A percentile compares a stretch with the other conserved stretches of the same genome.
phyloP scores from a whole-genome alignment of 2,329 filamentous ascomycete species.

The Zarea fungicola region DNA sequence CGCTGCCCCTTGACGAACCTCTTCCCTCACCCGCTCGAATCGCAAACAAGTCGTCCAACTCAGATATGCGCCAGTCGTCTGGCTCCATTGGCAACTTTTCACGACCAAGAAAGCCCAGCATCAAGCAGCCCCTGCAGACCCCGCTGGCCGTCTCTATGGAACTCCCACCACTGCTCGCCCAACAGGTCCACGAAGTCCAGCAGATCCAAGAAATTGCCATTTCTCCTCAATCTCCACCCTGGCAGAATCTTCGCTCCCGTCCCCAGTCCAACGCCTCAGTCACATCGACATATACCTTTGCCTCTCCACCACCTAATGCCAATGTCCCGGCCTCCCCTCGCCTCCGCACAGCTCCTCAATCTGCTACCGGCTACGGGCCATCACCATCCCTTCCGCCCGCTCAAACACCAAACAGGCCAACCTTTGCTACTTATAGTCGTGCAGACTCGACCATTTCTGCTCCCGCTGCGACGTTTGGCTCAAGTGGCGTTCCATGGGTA shows the following conservation, averaged over 20 bases:
- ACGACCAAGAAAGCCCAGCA: conserved; percentile 51
- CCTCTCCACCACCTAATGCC: conserved; percentile 35
- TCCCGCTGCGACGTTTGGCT: conserved; percentile 30
- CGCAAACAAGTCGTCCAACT: conserved; percentile 26
- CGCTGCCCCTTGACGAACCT: conserved; percentile 4
- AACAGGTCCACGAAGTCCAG: no score
- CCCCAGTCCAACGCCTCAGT: conserved; percentile 45
- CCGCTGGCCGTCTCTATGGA: background rate
- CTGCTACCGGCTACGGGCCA: conserved; percentile 22
- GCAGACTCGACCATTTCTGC: conserved; percentile 35
- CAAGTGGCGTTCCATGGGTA: conserved; percentile 39
- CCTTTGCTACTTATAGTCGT: conserved; percentile 22
- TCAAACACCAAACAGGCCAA: conserved; percentile 24
- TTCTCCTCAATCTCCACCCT: conserved; percentile 27
- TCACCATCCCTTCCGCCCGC: conserved; percentile 27
- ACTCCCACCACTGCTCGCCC: background rate
- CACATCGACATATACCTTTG: conserved; percentile 40
- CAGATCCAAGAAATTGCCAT: background rate
- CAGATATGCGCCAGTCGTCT: conserved; percentile 32
- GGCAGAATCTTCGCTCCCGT: conserved; percentile 35
- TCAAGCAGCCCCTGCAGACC: conserved; percentile 32
- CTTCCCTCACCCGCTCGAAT: conserved; percentile 24
- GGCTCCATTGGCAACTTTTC: conserved; percentile 52
- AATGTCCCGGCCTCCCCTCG: conserved; percentile 10
- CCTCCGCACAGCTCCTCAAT: conserved; percentile 8